Evolutionary conservation across 2,329 filamentous ascomycete species (phyloP).

Genomic region (Aspergillus tanneri): DNA sequence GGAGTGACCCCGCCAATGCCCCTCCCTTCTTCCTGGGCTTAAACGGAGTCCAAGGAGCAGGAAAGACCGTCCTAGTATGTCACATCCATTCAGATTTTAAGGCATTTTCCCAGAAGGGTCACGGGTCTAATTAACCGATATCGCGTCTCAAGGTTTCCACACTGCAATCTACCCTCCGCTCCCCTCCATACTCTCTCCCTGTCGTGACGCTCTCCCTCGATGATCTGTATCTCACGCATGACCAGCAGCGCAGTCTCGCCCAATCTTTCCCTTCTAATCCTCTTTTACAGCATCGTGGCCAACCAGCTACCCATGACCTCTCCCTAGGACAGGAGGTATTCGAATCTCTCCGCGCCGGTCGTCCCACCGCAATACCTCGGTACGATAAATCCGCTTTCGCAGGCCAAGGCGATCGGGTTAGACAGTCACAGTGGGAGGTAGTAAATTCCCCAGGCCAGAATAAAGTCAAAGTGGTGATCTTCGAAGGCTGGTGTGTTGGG

Average conservation of each 20-base stretch:
- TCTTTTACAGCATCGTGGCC: conserved; percentile 76
- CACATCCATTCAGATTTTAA: background rate
- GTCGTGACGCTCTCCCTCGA: conserved; percentile 79
- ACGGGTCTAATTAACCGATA: conserved; percentile 2
- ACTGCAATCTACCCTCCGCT: conserved; percentile 62
- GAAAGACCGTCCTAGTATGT: conserved; percentile 81
- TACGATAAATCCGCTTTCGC: conserved; percentile 81
- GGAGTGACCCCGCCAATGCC: conserved; percentile 32
- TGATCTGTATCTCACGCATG: conserved; percentile 80
- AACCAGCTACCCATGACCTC: conserved; percentile 81
- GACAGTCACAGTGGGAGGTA: conserved; percentile 61
- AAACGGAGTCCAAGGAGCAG: conserved; percentile 87
- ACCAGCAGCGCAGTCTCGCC: conserved; percentile 65
- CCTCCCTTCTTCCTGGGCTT: conserved; percentile 81
- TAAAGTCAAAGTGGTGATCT: conserved; percentile 64
- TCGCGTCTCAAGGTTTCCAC: conserved; percentile 52
- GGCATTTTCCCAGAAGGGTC: background rate
- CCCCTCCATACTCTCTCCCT: conserved; percentile 57
- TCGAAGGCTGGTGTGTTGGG: conserved; percentile 90
- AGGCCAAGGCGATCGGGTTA: conserved; percentile 73
- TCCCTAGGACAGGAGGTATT: conserved; percentile 64
- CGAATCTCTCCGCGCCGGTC: conserved; percentile 52
- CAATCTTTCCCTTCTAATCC: conserved; percentile 66
- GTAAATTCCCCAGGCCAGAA: conserved; percentile 40
- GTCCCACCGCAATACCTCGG: conserved; percentile 62